Conservation (phyloP, 2,329 filamentous ascomycete genomes). For the Alternaria sp. region DNA sequence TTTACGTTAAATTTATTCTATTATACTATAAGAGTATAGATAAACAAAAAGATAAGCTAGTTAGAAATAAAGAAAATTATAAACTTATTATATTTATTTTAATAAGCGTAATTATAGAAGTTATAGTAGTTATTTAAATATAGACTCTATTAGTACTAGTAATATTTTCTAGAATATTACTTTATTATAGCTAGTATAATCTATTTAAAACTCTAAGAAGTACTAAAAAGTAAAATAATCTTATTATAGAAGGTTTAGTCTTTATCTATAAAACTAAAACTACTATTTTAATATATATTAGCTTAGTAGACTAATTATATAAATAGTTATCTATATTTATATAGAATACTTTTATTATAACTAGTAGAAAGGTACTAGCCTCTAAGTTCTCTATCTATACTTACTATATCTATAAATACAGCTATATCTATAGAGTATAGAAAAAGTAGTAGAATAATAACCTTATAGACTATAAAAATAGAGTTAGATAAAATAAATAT, state of each 20-base stretch:
- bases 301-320: slow-evolving; percentile 6
- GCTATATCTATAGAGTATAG: not conserved
- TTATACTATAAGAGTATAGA: slow-evolving; percentile 11
- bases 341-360: not conserved
- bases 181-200: not conserved
- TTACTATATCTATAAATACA: slow-evolving; percentile 1
- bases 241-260: slow-evolving; percentile 1
- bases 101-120: slow-evolving; percentile 1
- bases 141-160: not conserved
- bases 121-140: not conserved
- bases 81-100: slow-evolving; percentile 3
- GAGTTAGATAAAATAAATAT: not conserved
- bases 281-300: slow-evolving; percentile 10
- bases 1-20: slow-evolving; percentile 10
- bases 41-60: slow-evolving; percentile 11
- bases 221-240: slow-evolving; percentile 6
- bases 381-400: not conserved
- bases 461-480: not conserved
- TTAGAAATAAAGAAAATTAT: slow-evolving; percentile 8
- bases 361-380: slow-evolving; percentile 1
- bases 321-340: slow-evolving; percentile 6
- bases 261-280: not conserved
- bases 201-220: not conserved
- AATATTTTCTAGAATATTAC: not conserved
- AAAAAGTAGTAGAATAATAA: not conserved